phyloP scores from a whole-genome alignment of 805 yeast genomes.

The Sungouiella thailandica region DNA sequence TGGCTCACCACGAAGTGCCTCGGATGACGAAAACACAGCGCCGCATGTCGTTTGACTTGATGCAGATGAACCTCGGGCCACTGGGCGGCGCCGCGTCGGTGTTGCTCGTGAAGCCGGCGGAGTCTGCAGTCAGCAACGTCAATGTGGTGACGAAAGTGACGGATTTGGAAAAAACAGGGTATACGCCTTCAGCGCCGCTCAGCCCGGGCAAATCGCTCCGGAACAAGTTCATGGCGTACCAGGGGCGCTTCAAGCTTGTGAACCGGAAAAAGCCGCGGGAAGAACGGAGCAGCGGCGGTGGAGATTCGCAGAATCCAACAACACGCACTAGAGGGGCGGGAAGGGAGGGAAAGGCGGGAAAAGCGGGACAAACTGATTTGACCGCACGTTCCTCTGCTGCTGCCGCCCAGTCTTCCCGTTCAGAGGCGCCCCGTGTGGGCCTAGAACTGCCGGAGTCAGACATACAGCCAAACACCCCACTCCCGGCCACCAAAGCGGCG shows the following conservation, averaged over 20 bases:
- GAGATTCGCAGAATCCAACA: too few species aligned
- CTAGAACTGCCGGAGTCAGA: too few species aligned
- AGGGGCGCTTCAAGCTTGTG: slow-evolving; percentile 12
- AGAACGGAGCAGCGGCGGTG: neutral
- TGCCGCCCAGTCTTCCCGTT: neutral
- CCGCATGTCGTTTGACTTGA: slow-evolving; percentile 26
- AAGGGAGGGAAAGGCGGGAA: too few species aligned
- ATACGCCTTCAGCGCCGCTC: slow-evolving; percentile 4
- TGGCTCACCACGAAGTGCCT: slow-evolving; percentile 9
- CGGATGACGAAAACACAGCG: slow-evolving; percentile 15
- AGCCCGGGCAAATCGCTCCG: slow-evolving; percentile 1
- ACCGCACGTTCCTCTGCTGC: neutral
- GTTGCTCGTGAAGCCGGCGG: slow-evolving; percentile 26
- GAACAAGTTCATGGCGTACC: slow-evolving; percentile 10
- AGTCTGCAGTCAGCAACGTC: slow-evolving; percentile 25
- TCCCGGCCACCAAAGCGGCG: too few species aligned
- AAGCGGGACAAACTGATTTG: too few species aligned
- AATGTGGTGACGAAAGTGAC: slow-evolving; percentile 27
- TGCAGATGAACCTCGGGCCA: slow-evolving; percentile 10
- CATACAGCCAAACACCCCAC: too few species aligned
- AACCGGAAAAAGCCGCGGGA: slow-evolving; percentile 3
- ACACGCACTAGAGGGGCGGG: too few species aligned
- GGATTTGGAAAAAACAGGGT: slow-evolving; percentile 13
- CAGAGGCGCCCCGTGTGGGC: too few species aligned
- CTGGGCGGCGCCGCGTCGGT: slow-evolving; percentile 1